phyloP scores from a whole-genome alignment of 768 basidiomycete species.

The Russula foetens region DNA sequence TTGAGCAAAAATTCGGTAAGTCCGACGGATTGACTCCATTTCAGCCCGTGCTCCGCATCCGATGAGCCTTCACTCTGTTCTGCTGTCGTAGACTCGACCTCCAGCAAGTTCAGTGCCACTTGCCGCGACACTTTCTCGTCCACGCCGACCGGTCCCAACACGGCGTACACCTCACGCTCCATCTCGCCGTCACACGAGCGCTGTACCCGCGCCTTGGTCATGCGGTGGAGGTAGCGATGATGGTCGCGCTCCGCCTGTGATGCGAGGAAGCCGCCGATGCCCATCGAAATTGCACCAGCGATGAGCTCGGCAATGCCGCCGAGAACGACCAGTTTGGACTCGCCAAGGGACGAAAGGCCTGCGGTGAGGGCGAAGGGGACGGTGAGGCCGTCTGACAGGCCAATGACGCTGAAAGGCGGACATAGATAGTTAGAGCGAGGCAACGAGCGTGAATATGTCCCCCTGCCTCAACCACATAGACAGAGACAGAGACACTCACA shows the following conservation, averaged over 20 bases:
- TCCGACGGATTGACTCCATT: constrained; percentile 74
- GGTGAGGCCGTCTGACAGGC: constrained; percentile 84
- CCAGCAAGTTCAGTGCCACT: constrained; percentile 68
- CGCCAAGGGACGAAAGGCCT: constrained; percentile 81
- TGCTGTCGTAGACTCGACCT: constrained; percentile 42
- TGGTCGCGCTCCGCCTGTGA: constrained; percentile 96
- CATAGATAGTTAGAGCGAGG: not conserved
- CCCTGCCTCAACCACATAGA: not conserved
- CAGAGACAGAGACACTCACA: constrained; percentile 43
- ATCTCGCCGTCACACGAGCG: constrained; percentile 92
- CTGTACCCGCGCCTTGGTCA: constrained; percentile 73
- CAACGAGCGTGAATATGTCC: not conserved
- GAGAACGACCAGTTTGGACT: constrained; percentile 85
- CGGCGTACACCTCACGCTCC: constrained; percentile 86
- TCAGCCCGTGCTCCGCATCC: constrained; percentile 50
- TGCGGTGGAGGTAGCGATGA: constrained; percentile 69
- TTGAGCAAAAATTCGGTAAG: constrained; percentile 91
- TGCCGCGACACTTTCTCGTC: constrained; percentile 72
- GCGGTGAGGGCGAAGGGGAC: constrained; percentile 90
- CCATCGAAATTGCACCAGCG: constrained; percentile 96
- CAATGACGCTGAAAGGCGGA: constrained; percentile 55
- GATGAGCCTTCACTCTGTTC: constrained; percentile 2
- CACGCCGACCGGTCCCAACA: constrained; percentile 86
- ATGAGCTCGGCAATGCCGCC: constrained; percentile 95
- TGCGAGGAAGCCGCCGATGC: constrained; percentile 95